Evolutionary conservation across 176 grass and related monocot species (phyloP).

Genomic region (Ensete glaucum): DNA sequence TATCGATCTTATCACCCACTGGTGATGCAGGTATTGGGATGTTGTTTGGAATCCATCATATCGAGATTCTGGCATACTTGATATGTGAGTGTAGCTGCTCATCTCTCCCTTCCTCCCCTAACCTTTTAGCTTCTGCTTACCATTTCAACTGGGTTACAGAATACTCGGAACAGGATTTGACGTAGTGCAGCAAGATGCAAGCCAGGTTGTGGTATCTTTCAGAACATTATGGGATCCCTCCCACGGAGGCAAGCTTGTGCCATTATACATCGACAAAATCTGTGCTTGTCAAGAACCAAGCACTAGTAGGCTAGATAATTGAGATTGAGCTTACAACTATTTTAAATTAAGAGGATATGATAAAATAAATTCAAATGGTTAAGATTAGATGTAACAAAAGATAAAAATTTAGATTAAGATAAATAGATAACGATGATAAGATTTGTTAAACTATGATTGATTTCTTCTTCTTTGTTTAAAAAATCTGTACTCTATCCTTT

Average conservation of each 20-base stretch:
- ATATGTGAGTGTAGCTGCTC: constrained; percentile 30
- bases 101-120: not conserved
- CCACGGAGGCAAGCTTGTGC: constrained; percentile 1
- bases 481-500: no score
- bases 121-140: not conserved
- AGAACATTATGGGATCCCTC: constrained; percentile 43
- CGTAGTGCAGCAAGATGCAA: constrained; percentile 25
- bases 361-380: no score
- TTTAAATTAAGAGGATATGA: no score
- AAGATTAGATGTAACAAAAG: no score
- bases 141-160: constrained; percentile 23
- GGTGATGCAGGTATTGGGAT: constrained; percentile 51
- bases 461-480: no score
- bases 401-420: no score
- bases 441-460: no score
- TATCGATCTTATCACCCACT: no score
- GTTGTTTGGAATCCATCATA: constrained; percentile 34
- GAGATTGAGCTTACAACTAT: not conserved
- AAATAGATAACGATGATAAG: no score
- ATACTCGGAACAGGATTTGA: constrained; percentile 39
- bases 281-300: not conserved
- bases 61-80: constrained; percentile 18
- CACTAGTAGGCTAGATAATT: not conserved
- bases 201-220: constrained; percentile 73
- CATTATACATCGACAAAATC: constrained; percentile 43